Evolutionary conservation across 306 rosid species (phyloP), one percentile per base, ranked within the genome.

Genomic region (Chamaecrista fasciculata): DNA sequence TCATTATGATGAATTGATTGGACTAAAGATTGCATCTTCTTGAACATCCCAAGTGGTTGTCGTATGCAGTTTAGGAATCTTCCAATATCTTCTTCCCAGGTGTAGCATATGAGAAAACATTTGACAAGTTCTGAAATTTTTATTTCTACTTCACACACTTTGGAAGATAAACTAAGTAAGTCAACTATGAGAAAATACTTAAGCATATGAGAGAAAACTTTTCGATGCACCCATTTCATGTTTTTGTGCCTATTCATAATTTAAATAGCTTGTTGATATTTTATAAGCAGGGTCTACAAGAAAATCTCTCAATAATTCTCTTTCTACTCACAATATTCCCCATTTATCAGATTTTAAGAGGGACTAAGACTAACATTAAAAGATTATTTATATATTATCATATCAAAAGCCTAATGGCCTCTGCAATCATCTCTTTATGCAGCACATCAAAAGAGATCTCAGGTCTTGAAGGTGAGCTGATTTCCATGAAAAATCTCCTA

Each of bases 401-500:
- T 24, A 11, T 72, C 44, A 50, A 62, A 50, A 48, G 62, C 24
- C 21, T 52, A 20, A 49, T 59, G 46, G 28, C 23, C 20, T 19
- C 15, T 69, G 46, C 46, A 64, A 62, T 33, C 40, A 62, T 33
- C 47, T 46, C 67, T 50, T 29, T 62, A 58, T 70, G 78, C 81
- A 94, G 98, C 15, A 90, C 97, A 52, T 90, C 98, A 29, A 87
- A 78, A 79, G 96, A 88, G 80, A 94, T 94, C 60, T 80, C 95
- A 44, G 91, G 88, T 77, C 98, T 94, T 59, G 98, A 94, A 63
- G 97, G 97, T 9, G 91, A 94, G 71, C 82, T 94, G 7, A 84
- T 90, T 67, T 85, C 93, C 33, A 87, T 94, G 94, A 88, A 96
- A 81, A 94, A 90, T 72, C 96, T 90, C 18, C 72, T 90, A 48